Evolutionary conservation across 2,329 filamentous ascomycete genomes (phyloP), one percentile per base, ranked within the genome.

Genomic region (Tolypocladium ophioglossoides): DNA sequence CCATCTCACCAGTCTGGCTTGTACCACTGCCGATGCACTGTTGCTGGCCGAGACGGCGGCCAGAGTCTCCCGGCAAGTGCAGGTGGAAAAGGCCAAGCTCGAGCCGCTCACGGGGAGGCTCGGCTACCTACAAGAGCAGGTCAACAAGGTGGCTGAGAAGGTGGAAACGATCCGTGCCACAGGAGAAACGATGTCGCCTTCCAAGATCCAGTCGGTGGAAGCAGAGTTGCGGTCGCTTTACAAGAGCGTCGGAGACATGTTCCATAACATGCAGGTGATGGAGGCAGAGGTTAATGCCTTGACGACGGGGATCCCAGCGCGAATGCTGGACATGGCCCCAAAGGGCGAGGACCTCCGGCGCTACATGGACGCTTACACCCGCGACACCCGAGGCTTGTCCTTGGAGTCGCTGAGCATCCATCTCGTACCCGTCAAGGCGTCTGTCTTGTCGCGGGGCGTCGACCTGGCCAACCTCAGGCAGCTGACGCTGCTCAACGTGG

Each of bases 401-500:
- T 71, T 87, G 1, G 68, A 78, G 51, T 73, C 72, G 2, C 70
- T 87, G 20, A 73, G 73, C 53, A 72, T 86, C 30, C 73, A 83
- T 60, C 72, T 83, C 35, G 75, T 87, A 37, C 83, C 83, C 0
- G 72, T 83, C 59, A 83, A 79, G 63, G 73, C 82, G 2, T 78
- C 78, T 0, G 74, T 84, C 0, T 62, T 87, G 10, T 76, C 72
- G 20, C 72, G 74, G 32, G 78, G 79, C 0, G 68, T 86, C 38
- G 80, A 86, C 59, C 61, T 86, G 4, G 71, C 70, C n/a, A 70
- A 71, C 4, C 70, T 87, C n/a, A 76, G 70, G 58, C 74, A 73
- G 49, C 70, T 87, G 20, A 83, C 81, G 1, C 70, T 87, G 27
- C 74, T 87, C 48, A 84, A 83, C 57, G 82, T 86, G 20, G 84